Conservation (phyloP, 2,329 filamentous ascomycete species). For the Botryotinia convoluta region DNA sequence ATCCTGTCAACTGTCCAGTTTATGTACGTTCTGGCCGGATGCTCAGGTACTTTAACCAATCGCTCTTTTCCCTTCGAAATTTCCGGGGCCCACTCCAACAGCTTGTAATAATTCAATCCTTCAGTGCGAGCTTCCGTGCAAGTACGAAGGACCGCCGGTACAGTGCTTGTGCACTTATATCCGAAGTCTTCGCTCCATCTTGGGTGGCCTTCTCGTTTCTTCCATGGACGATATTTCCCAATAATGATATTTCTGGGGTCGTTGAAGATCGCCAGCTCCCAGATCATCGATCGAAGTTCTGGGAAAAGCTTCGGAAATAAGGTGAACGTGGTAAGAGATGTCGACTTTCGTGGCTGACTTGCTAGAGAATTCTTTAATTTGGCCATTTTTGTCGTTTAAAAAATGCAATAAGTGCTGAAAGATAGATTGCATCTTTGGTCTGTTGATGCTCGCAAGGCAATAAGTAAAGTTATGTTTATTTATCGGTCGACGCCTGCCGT, state of each 20-base stretch:
- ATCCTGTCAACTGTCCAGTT: not conserved
- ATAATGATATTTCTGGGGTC: not conserved
- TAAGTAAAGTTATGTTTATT: not conserved
- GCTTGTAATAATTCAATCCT: not conserved
- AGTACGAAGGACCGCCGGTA: not conserved
- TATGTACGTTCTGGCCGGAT: not conserved
- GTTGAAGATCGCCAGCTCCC: not conserved
- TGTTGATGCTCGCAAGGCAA: not conserved
- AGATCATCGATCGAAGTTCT: not conserved
- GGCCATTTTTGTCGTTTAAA: not conserved
- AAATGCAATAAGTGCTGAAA: not conserved
- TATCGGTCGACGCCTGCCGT: not conserved
- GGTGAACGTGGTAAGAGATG: not conserved
- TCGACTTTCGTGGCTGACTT: not conserved
- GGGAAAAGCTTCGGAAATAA: not conserved
- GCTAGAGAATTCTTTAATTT: not conserved
- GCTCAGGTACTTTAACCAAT: not conserved
- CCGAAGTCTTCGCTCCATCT: not conserved
- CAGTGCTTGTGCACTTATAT: not conserved
- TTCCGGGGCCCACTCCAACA: not conserved
- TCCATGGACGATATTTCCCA: not conserved
- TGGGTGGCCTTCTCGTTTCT: not conserved
- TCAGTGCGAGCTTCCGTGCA: not conserved
- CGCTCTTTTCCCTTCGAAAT: fast-evolving
- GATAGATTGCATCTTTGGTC: not conserved